Evolutionary conservation across 352 stramenopile genomes (phyloP).

Genomic region (Saprolegnia parasitica): DNA sequence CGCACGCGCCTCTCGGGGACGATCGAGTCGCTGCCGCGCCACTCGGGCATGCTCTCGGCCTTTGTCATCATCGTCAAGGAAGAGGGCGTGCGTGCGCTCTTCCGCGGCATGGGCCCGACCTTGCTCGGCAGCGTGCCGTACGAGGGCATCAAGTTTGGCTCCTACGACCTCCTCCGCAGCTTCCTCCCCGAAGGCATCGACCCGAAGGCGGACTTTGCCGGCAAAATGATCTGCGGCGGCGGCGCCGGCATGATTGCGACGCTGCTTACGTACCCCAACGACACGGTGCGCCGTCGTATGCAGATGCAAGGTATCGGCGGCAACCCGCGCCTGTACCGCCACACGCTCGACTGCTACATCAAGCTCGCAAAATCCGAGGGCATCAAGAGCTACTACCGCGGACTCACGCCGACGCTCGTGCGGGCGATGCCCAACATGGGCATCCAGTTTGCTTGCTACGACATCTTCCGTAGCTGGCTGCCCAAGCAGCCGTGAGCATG

Average conservation of each 20-base stretch:
- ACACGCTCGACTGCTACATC: constrained; percentile 73
- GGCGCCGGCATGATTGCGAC: constrained; percentile 77
- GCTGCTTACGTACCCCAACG: constrained; percentile 85
- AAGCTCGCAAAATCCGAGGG: constrained; percentile 60
- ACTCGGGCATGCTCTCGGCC: constrained; percentile 67
- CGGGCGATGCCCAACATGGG: constrained; percentile 82
- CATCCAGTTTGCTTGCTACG: constrained; percentile 85
- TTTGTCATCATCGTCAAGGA: constrained; percentile 63
- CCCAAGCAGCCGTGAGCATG: not conserved
- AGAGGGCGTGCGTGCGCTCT: constrained; percentile 58
- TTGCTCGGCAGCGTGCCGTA: constrained; percentile 68
- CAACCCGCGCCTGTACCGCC: constrained; percentile 51
- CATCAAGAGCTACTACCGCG: constrained; percentile 64
- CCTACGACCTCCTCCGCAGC: constrained; percentile 62
- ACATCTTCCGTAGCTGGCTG: constrained; percentile 43
- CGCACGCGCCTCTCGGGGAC: constrained; percentile 73
- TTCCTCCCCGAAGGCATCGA: constrained; percentile 56
- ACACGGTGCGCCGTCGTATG: constrained; percentile 77
- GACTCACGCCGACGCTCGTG: constrained; percentile 71
- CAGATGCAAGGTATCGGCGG: constrained; percentile 83
- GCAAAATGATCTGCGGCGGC: constrained; percentile 72
- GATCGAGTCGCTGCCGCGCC: constrained; percentile 58
- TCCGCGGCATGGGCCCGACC: constrained; percentile 66
- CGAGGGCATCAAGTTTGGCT: constrained; percentile 79
- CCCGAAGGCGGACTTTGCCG: constrained; percentile 48